Percentiles rank a stretch among this genome's conserved stretches.
These are phyloP conservation scores for Candida germanica DNA, from an alignment of 805 yeast genomes.

Conservation along the genomic window DNA sequence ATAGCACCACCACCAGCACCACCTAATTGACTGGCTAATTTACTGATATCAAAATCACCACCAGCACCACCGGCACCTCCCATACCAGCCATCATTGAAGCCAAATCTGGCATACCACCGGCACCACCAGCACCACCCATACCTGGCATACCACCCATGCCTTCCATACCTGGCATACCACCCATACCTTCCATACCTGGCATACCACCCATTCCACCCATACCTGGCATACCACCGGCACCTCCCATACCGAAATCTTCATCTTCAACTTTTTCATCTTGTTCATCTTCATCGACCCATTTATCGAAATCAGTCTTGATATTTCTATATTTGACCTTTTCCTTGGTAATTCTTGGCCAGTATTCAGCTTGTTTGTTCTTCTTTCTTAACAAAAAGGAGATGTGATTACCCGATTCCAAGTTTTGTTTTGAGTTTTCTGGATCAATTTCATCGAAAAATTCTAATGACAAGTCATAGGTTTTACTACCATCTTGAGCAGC, in stretches of 20 bases:
- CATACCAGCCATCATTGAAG: slow-evolving; percentile 22
- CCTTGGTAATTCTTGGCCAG: slow-evolving; percentile 96
- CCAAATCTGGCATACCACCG: slow-evolving; percentile 22
- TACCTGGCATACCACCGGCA: slow-evolving; percentile 31
- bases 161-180: slow-evolving; percentile 23
- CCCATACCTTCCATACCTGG: slow-evolving; percentile 21
- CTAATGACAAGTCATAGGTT: slow-evolving; percentile 65
- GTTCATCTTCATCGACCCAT: slow-evolving; percentile 99
- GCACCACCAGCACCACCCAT: slow-evolving; percentile 32
- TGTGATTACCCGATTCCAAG: slow-evolving; percentile 55
- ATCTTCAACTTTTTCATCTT: slow-evolving; percentile 62
- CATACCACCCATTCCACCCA: slow-evolving; percentile 24
- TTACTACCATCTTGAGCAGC: slow-evolving; percentile 32
- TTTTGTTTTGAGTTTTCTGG: slow-evolving; percentile 58
- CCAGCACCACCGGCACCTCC: slow-evolving; percentile 30
- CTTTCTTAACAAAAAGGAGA: slow-evolving; percentile 68
- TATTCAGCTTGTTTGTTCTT: slow-evolving; percentile 64
- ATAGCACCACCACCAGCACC: slow-evolving; percentile 35
- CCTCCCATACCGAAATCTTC: slow-evolving; percentile 33
- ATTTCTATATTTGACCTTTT: slow-evolving; percentile 72
- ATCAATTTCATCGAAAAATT: slow-evolving; percentile 74
- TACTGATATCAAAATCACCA: slow-evolving; percentile 32
- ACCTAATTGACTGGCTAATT: slow-evolving; percentile 44
- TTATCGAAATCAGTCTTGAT: slow-evolving; percentile 93
- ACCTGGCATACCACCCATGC: slow-evolving; percentile 29